Percentiles rank a stretch among this genome's conserved stretches.
Conservation (phyloP, 306 rosid species). For the Cucumis hystrix region DNA sequence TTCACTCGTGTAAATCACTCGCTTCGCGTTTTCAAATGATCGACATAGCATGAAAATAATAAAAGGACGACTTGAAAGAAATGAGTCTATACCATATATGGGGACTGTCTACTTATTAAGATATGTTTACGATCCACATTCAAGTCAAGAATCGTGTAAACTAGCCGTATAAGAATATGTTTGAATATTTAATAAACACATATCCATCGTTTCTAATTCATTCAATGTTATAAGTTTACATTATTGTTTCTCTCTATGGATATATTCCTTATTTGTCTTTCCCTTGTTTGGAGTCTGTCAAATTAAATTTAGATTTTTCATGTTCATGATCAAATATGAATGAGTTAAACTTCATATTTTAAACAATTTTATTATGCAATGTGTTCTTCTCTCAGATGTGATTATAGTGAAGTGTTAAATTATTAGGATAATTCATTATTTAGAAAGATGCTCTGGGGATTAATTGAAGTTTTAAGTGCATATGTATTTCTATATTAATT, state of each 20-base stretch:
- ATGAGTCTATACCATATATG: background rate
- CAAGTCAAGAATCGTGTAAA: background rate
- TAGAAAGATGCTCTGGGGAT: too few species aligned
- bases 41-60: too few species aligned
- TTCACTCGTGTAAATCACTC: conserved; percentile 37
- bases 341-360: background rate
- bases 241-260: background rate
- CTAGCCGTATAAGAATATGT: background rate
- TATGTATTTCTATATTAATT: too few species aligned
- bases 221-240: background rate
- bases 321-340: background rate
- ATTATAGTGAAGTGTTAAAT: too few species aligned
- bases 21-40: conserved; percentile 44
- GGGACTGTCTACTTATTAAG: background rate
- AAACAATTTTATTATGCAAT: background rate
- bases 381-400: background rate
- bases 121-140: background rate
- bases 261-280: background rate
- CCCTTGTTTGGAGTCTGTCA: background rate
- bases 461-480: too few species aligned
- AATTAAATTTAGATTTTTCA: background rate
- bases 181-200: background rate
- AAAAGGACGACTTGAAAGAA: background rate
- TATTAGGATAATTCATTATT: too few species aligned
- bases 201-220: background rate